phyloP scores from a whole-genome alignment of 2,329 filamentous ascomycete species.

The Aspergillus pseudoterreus region DNA sequence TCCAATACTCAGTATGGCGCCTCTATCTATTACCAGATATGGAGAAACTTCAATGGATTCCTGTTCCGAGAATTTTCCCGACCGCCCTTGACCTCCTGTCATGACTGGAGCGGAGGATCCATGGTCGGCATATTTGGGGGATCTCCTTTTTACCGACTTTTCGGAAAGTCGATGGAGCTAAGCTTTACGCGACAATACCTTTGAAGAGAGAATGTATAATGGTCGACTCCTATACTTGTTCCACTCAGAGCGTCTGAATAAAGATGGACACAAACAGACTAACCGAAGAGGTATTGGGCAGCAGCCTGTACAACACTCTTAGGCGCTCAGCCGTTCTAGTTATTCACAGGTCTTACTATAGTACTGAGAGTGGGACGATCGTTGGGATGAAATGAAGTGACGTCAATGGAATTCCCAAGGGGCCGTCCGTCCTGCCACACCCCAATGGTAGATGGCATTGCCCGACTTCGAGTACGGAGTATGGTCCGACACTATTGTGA shows the following conservation, averaged over 20 bases:
- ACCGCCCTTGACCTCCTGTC: background rate
- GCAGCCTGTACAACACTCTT: too few species aligned
- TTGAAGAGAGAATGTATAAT: too few species aligned
- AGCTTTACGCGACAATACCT: background rate
- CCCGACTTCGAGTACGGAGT: background rate
- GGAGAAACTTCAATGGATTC: background rate
- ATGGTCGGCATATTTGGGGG: background rate
- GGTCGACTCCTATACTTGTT: too few species aligned
- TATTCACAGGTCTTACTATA: background rate
- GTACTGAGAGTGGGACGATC: background rate
- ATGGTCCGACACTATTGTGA: background rate
- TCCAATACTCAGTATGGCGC: background rate
- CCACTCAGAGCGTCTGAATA: too few species aligned
- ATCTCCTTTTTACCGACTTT: constrained; percentile 7
- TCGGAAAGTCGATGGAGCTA: background rate
- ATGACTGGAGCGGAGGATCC: too few species aligned
- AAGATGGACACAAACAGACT: too few species aligned
- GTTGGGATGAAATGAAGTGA: background rate
- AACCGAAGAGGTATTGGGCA: too few species aligned
- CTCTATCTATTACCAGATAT: background rate
- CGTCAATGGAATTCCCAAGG: constrained; percentile 11
- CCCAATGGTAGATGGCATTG: background rate
- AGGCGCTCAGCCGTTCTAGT: too few species aligned
- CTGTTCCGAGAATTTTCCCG: background rate
- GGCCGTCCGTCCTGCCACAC: background rate